Conservation (phyloP, 495 filamentous ascomycete genomes). For the Neurospora sp. region DNA sequence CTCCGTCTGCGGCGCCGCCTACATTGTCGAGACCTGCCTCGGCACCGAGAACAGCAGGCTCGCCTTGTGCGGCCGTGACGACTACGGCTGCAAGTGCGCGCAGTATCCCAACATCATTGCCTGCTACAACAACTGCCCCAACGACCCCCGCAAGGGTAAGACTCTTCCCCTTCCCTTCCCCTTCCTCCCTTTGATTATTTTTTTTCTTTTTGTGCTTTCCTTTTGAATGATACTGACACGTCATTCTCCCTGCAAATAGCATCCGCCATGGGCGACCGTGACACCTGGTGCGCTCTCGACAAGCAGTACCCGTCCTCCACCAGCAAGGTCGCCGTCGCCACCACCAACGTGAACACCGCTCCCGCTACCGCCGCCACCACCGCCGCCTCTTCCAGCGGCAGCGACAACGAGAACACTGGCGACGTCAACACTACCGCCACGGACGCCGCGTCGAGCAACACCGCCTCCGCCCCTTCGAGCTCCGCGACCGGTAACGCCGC, state of each 20-base stretch:
- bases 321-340: slow-evolving; percentile 1
- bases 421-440: slow-evolving; percentile 7
- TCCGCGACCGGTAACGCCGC: slow-evolving; percentile 23
- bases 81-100: slow-evolving; percentile 33
- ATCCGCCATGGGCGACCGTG: slow-evolving; percentile 20
- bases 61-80: slow-evolving; percentile 20
- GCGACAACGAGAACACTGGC: slow-evolving; percentile 7
- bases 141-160: slow-evolving; percentile 24
- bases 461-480: slow-evolving; percentile 6
- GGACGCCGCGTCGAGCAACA: slow-evolving; percentile 9
- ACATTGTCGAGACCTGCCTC: slow-evolving; percentile 37
- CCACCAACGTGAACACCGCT: slow-evolving; percentile 1
- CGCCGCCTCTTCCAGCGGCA: slow-evolving; percentile 2
- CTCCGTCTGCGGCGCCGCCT: slow-evolving; percentile 28
- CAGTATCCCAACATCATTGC: slow-evolving; percentile 28
- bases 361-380: background rate
- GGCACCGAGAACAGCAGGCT: slow-evolving; percentile 27
- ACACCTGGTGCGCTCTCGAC: slow-evolving; percentile 33
- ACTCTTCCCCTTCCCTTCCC: background rate
- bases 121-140: slow-evolving; percentile 42
- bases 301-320: slow-evolving; percentile 24
- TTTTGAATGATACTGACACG: background rate
- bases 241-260: background rate
- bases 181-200: background rate
- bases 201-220: background rate